Base-by-base conservation (phyloP, 192 early-diverging fungal species). In the Coemansia sp. region DNA sequence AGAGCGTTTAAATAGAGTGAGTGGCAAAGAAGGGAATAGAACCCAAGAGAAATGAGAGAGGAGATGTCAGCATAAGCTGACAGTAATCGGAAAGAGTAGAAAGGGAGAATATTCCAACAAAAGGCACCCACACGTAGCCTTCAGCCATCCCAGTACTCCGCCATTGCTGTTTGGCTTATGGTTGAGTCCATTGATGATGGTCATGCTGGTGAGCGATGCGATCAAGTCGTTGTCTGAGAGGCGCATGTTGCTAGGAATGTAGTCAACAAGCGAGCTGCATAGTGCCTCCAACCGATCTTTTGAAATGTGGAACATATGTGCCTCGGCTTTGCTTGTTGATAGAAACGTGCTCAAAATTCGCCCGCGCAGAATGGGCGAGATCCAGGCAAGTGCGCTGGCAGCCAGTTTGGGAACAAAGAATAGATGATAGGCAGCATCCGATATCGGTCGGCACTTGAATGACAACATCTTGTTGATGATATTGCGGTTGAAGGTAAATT, bases 221-320 rank as follows among this genome's bases (percentile, higher is more conserved):
- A 46, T 46, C 19, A 46, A 22, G 20, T 46, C 45, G 20, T 46
- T 46, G 45, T 46, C 45, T 1, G 45, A 46, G 7, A 46, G 45
- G 45, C 6, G 45, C 19, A 46, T 4, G 7, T 46, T 20, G 19
- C 45, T 22, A 24, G 45, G 45, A 9, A 46, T 19, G 45, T 46
- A 20, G 45, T 46, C n/a, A 7, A n/a, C 10, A 46, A 46, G 45
- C 45, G 45, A 46, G 19, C 19, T 9, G 7, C 45, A 9, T 46
- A 46, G 45, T 2, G 45, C 45, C 20, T 25, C 49, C 2, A 31
- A 39, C 7, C 29, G 39, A 25, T 59, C 24, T 11, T 11, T 31
- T 17, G 64, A 41, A 14, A 65, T 27, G 12, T 67, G 66, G 31
- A 74, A 74, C 7, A 65, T 35, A 40, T 65, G 66, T 15, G 65